Percentiles rank a stretch among this genome's conserved stretches.
Conservation (phyloP, 75 land plant species). For the Isoetes taiwanensis region DNA sequence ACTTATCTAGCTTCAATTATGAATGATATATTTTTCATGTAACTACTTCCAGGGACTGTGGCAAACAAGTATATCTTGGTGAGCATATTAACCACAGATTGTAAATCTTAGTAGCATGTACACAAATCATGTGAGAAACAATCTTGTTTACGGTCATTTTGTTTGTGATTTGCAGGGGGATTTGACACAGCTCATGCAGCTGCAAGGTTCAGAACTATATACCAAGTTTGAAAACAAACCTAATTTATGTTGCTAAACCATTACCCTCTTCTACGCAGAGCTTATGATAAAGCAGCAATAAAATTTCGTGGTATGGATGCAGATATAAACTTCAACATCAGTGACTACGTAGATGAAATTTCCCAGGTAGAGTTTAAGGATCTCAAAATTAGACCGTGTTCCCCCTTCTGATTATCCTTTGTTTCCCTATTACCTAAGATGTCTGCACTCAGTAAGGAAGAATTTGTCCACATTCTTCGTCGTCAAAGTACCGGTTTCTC, state of each 20-base stretch:
- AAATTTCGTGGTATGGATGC: constrained; percentile 77
- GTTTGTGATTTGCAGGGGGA: constrained; percentile 37
- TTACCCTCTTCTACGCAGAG: constrained; percentile 25
- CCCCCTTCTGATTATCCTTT: neutral
- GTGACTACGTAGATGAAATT: constrained; percentile 71
- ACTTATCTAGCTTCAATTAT: neutral
- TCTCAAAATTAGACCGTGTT: neutral
- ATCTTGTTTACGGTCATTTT: no score
- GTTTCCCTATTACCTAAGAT: constrained; percentile 19
- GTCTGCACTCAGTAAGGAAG: constrained; percentile 58
- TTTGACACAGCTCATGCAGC: constrained; percentile 88
- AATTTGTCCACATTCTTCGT: constrained; percentile 64
- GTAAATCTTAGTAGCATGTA: neutral
- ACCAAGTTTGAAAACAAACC: neutral
- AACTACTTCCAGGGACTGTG: constrained; percentile 42
- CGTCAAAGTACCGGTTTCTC: constrained; percentile 79
- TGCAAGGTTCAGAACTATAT: constrained; percentile 38
- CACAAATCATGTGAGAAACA: no score
- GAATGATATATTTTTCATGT: neutral
- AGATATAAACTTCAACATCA: constrained; percentile 73
- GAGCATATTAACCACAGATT: constrained; percentile 6
- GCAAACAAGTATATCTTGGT: constrained; percentile 71
- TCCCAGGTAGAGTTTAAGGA: constrained; percentile 43
- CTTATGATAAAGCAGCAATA: constrained; percentile 85
- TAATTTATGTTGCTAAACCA: neutral